Evolutionary conservation across 2,329 filamentous ascomycete species (phyloP).

Genomic region (Neoscytalidium dimidiatum): DNA sequence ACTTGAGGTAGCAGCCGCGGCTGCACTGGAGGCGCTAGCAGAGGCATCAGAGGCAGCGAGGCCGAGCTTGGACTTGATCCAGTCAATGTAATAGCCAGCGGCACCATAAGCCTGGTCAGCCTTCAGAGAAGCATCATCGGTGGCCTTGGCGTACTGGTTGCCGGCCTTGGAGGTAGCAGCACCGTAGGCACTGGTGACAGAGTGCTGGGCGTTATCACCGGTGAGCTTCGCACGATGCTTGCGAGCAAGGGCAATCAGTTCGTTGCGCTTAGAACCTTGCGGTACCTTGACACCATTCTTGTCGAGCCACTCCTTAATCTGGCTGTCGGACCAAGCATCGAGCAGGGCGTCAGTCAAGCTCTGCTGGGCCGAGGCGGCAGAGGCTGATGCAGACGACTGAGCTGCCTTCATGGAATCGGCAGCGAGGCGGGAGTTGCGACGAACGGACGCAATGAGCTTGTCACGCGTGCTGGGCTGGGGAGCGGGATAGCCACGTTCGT

Average conservation of each 20-base stretch:
- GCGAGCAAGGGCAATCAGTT: constrained; percentile 83
- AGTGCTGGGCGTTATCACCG: constrained; percentile 59
- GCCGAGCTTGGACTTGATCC: constrained; percentile 48
- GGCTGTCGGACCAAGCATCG: constrained; percentile 83
- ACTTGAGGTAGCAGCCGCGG: constrained; percentile 36
- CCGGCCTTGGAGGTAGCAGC: constrained; percentile 59
- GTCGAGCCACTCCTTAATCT: constrained; percentile 91
- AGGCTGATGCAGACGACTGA: constrained; percentile 57
- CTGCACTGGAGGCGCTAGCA: constrained; percentile 35
- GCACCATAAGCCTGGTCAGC: constrained; percentile 64
- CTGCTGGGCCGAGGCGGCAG: constrained; percentile 63
- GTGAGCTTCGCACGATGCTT: constrained; percentile 77
- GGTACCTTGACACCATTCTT: constrained; percentile 88
- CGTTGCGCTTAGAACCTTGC: constrained; percentile 87
- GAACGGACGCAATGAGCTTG: constrained; percentile 83
- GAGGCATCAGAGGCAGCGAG: constrained; percentile 41
- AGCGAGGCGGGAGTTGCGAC: constrained; percentile 84
- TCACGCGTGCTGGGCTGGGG: constrained; percentile 85
- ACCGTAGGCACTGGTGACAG: constrained; percentile 43
- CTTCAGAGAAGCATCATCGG: constrained; percentile 65
- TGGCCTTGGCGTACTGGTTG: constrained; percentile 76
- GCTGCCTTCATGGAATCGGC: constrained; percentile 66
- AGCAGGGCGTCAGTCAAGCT: constrained; percentile 81
- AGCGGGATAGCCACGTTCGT: constrained; percentile 79
- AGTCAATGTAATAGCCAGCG: constrained; percentile 40